Conservation (phyloP, 2,329 filamentous ascomycete genomes). For the Colletotrichum chrysophilum region DNA sequence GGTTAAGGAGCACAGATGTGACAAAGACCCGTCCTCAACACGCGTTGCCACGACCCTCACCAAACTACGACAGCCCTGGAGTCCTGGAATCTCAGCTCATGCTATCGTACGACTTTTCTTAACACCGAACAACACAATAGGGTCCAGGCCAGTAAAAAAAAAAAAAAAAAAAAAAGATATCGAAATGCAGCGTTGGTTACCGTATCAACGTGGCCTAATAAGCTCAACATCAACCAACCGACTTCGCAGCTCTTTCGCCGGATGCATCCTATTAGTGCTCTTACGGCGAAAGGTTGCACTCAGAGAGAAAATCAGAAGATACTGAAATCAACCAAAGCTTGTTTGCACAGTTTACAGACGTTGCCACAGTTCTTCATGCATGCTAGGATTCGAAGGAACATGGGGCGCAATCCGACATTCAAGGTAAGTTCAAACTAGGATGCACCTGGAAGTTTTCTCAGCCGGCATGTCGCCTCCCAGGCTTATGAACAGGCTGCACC, state of each 20-base stretch:
- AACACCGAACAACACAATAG: background rate
- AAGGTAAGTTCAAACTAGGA: background rate
- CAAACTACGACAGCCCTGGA: background rate
- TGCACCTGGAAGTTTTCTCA: background rate
- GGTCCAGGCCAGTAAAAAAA: background rate
- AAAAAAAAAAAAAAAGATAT: background rate
- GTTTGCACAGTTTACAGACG: background rate
- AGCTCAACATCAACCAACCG: background rate
- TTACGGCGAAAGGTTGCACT: background rate
- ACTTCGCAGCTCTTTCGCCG: background rate
- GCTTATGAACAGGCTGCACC: background rate
- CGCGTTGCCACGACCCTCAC: background rate
- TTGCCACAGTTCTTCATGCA: background rate
- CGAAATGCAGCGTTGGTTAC: background rate
- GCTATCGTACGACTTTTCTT: background rate
- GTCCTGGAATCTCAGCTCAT: background rate
- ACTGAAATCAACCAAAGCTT: background rate
- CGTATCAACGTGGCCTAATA: background rate
- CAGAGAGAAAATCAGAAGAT: background rate
- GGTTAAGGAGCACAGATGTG: background rate
- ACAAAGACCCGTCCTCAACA: background rate
- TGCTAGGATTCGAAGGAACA: background rate
- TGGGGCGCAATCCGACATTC: background rate
- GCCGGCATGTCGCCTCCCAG: background rate
- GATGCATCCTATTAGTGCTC: background rate